Percentiles rank a stretch among this genome's conserved stretches.
Conservation (phyloP, 495 filamentous ascomycete species). For the Penicillium parvum region DNA sequence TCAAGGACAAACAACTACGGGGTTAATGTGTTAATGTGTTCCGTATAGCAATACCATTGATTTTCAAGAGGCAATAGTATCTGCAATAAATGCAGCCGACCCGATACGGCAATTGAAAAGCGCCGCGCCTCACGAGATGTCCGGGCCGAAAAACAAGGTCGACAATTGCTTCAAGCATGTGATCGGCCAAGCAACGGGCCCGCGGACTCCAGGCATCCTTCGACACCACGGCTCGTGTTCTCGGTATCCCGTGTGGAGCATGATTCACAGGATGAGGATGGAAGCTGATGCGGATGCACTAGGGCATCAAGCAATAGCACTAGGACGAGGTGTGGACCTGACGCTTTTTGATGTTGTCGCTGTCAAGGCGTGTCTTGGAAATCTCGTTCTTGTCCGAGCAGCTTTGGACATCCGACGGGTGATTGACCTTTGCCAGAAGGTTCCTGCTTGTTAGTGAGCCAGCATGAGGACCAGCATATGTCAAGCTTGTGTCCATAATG, state of each 20-base stretch:
- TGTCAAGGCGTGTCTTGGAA: no score
- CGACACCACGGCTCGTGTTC: constrained; percentile 7
- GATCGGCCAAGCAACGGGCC: constrained; percentile 6
- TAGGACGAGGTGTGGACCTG: constrained; percentile 17
- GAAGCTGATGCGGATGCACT: not conserved
- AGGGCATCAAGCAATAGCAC: constrained; percentile 22
- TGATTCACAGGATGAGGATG: not conserved
- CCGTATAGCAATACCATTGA: no score
- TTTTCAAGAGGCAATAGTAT: no score
- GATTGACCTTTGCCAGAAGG: no score
- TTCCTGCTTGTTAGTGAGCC: constrained; percentile 19
- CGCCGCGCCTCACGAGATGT: not conserved
- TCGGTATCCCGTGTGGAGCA: constrained; percentile 14
- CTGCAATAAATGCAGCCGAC: not conserved
- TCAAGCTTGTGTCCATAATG: not conserved
- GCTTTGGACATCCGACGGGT: no score
- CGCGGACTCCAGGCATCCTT: constrained; percentile 5
- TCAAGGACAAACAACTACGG: no score
- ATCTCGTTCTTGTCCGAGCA: no score
- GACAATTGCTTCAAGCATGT: constrained; percentile 13
- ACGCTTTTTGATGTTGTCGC: constrained; percentile 22
- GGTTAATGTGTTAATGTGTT: no score
- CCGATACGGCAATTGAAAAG: not conserved
- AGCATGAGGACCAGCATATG: no score
- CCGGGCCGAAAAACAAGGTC: not conserved